Evolutionary conservation across 2,329 filamentous ascomycete species (phyloP), one percentile per base, ranked within the genome.

Genomic region (Trichoderma gracile): DNA sequence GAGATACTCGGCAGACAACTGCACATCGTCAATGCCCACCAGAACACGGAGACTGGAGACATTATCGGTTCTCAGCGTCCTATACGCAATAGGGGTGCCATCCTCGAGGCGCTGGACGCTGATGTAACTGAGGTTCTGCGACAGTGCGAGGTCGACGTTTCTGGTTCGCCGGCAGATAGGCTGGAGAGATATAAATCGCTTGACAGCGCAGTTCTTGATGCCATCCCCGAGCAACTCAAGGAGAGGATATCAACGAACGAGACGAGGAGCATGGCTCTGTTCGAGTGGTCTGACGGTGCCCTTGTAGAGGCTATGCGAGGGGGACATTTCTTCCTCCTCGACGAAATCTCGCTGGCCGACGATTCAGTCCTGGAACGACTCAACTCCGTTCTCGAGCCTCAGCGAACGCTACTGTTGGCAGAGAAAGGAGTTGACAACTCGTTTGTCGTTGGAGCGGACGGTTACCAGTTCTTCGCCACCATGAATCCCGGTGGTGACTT

Each of bases 401-500:
- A 91, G 50, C 85, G 95, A 59, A 92, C 91, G 0, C 85, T 99
- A 30, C 80, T 99, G 3, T 84, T 99, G 17, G 96, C 96, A 0
- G 95, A 99, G 75, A 99, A 98, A 77, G 96, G 95, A 0, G 86
- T 91, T 2, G 84, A 90, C 5, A 89, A 97, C 74, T 93, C 93
- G 0, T 88, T 91, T 68, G 84, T 99, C 27, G 84, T 85, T 45
- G 95, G 90, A 6, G 77, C 82, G 12, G 82, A 89, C 46, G 91
- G 90, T 0, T 99, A 98, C 76, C 93, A 99, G 72, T 97, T 99
- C 77, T 86, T 99, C 66, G 94, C 95, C 3, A 99, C 95, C 0
- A 99, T 99, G 95, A 99, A 99, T 70, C 95, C 95, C 9, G 96
- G 96, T 57, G 95, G 96, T 52, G 95, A 99, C 73, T 99, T 98